These are phyloP conservation scores for Cutaneotrichosporon daszewskae DNA, from an alignment of 1,284 basidiomycete genomes.

Conservation along the genomic window DNA sequence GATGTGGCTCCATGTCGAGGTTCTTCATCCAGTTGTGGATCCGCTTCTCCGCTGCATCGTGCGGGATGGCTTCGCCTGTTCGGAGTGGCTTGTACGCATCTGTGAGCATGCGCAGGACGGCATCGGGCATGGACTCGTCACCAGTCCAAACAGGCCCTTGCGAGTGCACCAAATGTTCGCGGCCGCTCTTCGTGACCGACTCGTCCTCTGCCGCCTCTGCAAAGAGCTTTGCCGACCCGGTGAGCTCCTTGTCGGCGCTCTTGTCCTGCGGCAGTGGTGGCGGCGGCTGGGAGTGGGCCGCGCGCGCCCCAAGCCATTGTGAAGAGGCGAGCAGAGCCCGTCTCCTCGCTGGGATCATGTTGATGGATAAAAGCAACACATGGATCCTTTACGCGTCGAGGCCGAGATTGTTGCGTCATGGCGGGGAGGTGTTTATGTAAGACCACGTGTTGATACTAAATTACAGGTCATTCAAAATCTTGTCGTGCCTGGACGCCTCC, in stretches of 20 bases:
- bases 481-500: too few species aligned
- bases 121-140: constrained; percentile 65
- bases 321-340: constrained; percentile 9
- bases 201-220: constrained; percentile 60
- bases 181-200: constrained; percentile 1
- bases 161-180: constrained; percentile 43
- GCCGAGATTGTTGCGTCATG: too few species aligned
- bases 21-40: constrained; percentile 53
- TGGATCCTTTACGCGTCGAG: too few species aligned
- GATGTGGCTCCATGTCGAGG: constrained; percentile 33
- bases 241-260: constrained; percentile 12
- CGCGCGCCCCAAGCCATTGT: constrained; percentile 1
- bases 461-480: too few species aligned
- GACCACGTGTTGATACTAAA: too few species aligned
- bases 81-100: constrained; percentile 77
- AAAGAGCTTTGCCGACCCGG: constrained; percentile 63
- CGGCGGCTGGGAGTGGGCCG: background rate
- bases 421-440: too few species aligned
- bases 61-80: constrained; percentile 40
- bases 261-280: background rate
- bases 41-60: constrained; percentile 64
- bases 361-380: too few species aligned
- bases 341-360: constrained; percentile 12
- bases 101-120: constrained; percentile 74
- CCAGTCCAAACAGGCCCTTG: constrained; percentile 59